These are phyloP conservation scores for Diaporthe citrichinensis DNA, from an alignment of 2,329 filamentous ascomycete genomes.

Conservation along the genomic window DNA sequence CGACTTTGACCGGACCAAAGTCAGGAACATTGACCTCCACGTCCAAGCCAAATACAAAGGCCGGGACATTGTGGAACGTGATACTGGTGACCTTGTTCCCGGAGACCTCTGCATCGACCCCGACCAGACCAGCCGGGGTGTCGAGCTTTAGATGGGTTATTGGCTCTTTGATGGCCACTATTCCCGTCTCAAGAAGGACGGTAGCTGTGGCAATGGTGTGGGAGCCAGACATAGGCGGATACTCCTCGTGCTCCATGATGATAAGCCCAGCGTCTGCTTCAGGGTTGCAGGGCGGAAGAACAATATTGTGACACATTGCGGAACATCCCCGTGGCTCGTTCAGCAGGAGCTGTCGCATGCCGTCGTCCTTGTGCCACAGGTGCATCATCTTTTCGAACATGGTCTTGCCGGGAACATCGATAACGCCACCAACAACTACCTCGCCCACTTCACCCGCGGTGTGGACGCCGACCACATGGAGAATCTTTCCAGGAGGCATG, in stretches of 20 bases:
- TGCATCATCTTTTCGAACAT: conserved; percentile 65
- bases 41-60: background rate
- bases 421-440: conserved; percentile 62
- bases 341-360: conserved; percentile 57
- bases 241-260: background rate
- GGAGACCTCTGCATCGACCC: background rate
- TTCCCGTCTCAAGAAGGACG: background rate
- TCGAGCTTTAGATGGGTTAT: background rate
- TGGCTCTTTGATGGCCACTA: background rate
- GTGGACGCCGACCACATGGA: conserved; percentile 53
- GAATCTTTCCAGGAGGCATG: conserved; percentile 37
- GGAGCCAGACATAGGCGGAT: background rate
- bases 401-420: conserved; percentile 57
- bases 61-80: background rate
- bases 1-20: background rate
- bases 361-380: conserved; percentile 56
- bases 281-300: background rate
- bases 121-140: background rate
- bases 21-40: background rate
- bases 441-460: conserved; percentile 62
- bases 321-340: conserved; percentile 61
- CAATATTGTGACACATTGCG: conserved; percentile 48
- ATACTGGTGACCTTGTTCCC: background rate
- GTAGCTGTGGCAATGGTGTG: background rate
- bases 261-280: background rate